phyloP scores from a whole-genome alignment of 1,139 yeast species.

The Lodderomyces pseudojiufengensis region DNA sequence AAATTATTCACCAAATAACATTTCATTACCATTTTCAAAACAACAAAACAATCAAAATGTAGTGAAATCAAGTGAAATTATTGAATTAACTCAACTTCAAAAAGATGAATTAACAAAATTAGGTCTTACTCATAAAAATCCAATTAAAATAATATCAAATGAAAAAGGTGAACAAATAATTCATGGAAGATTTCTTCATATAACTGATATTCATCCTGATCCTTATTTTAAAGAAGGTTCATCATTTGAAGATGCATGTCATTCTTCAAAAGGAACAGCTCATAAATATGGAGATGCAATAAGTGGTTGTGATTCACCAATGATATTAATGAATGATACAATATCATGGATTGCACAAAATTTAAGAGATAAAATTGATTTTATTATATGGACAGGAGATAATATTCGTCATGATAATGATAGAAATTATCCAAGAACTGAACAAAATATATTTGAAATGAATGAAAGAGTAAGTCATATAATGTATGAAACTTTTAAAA shows the following conservation, averaged over 20 bases:
- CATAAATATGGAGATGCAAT: conserved; percentile 74
- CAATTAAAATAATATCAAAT: conserved; percentile 23
- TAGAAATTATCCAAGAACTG: conserved; percentile 67
- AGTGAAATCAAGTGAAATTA: conserved; percentile 9
- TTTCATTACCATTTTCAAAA: too few relatives aligned
- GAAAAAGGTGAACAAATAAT: conserved; percentile 27
- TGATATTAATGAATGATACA: conserved; percentile 57
- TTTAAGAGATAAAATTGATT: conserved; percentile 71
- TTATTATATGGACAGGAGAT: conserved; percentile 89
- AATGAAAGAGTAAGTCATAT: conserved; percentile 56
- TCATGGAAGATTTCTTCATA: conserved; percentile 77
- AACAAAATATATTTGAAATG: conserved; percentile 63
- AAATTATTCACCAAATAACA: too few relatives aligned
- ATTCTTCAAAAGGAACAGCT: conserved; percentile 50
- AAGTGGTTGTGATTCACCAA: conserved; percentile 70
- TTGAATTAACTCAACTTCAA: conserved; percentile 7
- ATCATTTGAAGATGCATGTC: conserved; percentile 52
- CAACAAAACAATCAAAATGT: neutral
- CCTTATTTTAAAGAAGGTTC: conserved; percentile 59
- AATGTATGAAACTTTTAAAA: conserved; percentile 47
- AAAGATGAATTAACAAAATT: conserved; percentile 12
- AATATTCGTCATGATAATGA: conserved; percentile 85
- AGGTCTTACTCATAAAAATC: conserved; percentile 31
- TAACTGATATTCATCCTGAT: conserved; percentile 86
- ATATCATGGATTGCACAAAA: conserved; percentile 62